Evolutionary conservation across 768 basidiomycete species (phyloP).

Genomic region (Auricularia sp.): DNA sequence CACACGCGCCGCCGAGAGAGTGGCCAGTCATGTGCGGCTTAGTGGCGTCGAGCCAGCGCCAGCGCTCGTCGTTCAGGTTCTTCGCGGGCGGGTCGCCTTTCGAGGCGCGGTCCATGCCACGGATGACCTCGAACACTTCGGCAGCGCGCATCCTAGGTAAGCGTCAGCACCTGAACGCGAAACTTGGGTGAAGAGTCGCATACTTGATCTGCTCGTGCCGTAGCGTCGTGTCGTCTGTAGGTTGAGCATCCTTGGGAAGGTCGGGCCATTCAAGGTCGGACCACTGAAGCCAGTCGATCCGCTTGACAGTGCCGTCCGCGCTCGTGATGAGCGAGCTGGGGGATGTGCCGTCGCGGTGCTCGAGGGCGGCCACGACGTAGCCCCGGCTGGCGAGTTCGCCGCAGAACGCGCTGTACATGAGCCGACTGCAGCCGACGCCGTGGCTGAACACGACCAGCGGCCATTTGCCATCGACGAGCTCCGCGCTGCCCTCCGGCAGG

Average conservation of each 20-base stretch:
- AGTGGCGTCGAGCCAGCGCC: conserved; percentile 12
- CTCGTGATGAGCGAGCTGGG: conserved; percentile 22
- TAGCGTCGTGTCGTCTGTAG: conserved; percentile 22
- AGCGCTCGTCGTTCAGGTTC: conserved; percentile 2
- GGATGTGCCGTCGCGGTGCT: conserved; percentile 38
- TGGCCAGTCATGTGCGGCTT: conserved; percentile 22
- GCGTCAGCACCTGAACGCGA: conserved; percentile 17
- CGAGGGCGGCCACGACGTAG: conserved; percentile 34
- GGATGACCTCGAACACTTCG: conserved; percentile 18
- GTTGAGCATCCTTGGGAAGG: conserved; percentile 18
- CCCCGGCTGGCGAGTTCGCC: conserved; percentile 35
- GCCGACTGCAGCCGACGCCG: conserved; percentile 31
- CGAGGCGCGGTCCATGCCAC: not conserved
- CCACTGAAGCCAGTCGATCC: conserved; percentile 26
- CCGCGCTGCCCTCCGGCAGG: not conserved
- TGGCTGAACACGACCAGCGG: conserved; percentile 38
- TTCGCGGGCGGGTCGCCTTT: not conserved
- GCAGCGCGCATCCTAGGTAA: conserved; percentile 19
- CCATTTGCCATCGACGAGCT: conserved; percentile 13
- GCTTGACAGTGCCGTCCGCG: conserved; percentile 14
- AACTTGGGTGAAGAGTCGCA: conserved; percentile 11
- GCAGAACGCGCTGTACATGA: conserved; percentile 34
- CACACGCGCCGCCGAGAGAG: conserved; percentile 23
- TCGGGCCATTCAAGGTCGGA: conserved; percentile 21
- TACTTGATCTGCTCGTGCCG: conserved; percentile 20